Base-by-base conservation (phyloP, 768 basidiomycete genomes). In the Xerocomus brunneocitrinus region DNA sequence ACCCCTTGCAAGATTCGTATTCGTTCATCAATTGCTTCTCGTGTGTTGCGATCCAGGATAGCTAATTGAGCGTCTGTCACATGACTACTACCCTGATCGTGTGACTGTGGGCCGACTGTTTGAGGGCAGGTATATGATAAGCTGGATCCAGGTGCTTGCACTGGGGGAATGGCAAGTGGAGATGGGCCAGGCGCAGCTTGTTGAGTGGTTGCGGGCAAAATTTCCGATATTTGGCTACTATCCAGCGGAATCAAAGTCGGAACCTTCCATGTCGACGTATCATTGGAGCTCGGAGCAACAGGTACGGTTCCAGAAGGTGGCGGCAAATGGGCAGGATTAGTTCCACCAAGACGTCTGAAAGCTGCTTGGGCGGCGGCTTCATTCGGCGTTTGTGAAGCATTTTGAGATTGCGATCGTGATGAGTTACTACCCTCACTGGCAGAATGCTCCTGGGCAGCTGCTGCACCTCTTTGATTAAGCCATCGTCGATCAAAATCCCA, bases 11-110 rank as follows among this genome's bases (percentile, higher is more conserved):
- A 71, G 36, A 91, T 78, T 40, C 83, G 77, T 56, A 98, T 69
- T 50, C 91, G 80, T 61, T 93, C 91, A 58, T 94, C 90, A 46
- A 97, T 87, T 6, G 87, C 87, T 58, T 89, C 87, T 50, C 89
- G 75, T 27, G 89, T 91, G 36, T 85, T 64, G 27, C 62, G 71
- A 57, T 92, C 89, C 69, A 92, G 71, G 19, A 76, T 69, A 16
- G 77, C 72, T 12, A 93, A 73, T 60, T 91, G 87, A 38, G 80
- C 79, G 14, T 83, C 81, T 5, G 62, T 56, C 12, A 58, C 25
- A 38, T 42, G 58, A 35, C 14, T n/a, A 30, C 10, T 44, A 30
- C 49, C 39, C 22, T 5, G 9, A 77, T 82, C 52, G 83, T 32
- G 71, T 72, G 9, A 75, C 66, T 22, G 47, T 36, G 40, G 22